A percentile compares a stretch with the other conserved stretches of the same genome.
Conservation (phyloP, 495 filamentous ascomycete genomes). For the Jackrogersella multiformis region DNA sequence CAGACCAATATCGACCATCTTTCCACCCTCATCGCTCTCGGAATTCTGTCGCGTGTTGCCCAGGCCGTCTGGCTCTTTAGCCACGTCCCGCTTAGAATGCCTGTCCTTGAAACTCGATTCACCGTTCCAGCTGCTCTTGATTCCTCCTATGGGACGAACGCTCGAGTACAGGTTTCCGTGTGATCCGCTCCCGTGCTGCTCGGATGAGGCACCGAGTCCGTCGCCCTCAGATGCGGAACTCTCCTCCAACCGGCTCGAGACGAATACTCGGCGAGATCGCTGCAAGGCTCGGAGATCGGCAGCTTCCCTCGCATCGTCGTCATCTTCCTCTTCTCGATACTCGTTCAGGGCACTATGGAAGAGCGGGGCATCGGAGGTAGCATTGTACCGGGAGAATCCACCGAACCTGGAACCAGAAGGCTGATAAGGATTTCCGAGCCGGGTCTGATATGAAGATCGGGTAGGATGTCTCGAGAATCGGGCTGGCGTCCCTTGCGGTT, state of each 20-base stretch:
- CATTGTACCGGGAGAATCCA: conserved; percentile 75
- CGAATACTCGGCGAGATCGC: conserved; percentile 86
- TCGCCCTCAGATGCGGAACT: conserved; percentile 83
- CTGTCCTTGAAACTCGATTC: conserved; percentile 52
- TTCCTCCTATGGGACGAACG: conserved; percentile 58
- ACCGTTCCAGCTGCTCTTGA: conserved; percentile 69
- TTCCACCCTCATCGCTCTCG: conserved; percentile 66
- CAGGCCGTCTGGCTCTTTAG: conserved; percentile 56
- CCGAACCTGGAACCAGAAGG: conserved; percentile 70
- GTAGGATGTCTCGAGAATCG: conserved; percentile 50
- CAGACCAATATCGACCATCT: conserved; percentile 88
- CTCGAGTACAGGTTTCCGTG: conserved; percentile 48
- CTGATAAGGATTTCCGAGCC: conserved; percentile 76
- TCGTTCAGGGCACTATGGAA: conserved; percentile 84
- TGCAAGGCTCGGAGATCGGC: conserved; percentile 94
- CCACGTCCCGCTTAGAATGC: conserved; percentile 45
- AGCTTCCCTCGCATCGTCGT: conserved; percentile 90
- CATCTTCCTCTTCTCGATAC: conserved; percentile 88
- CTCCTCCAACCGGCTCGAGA: conserved; percentile 77
- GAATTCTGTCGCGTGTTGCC: conserved; percentile 46
- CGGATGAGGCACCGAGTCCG: conserved; percentile 63
- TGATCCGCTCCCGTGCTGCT: conserved; percentile 58
- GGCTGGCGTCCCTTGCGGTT: conserved; percentile 46
- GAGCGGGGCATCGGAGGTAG: conserved; percentile 80
- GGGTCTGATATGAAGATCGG: conserved; percentile 50